Base-by-base conservation (phyloP, 2,329 filamentous ascomycete species). In the Aspergillus latus region DNA sequence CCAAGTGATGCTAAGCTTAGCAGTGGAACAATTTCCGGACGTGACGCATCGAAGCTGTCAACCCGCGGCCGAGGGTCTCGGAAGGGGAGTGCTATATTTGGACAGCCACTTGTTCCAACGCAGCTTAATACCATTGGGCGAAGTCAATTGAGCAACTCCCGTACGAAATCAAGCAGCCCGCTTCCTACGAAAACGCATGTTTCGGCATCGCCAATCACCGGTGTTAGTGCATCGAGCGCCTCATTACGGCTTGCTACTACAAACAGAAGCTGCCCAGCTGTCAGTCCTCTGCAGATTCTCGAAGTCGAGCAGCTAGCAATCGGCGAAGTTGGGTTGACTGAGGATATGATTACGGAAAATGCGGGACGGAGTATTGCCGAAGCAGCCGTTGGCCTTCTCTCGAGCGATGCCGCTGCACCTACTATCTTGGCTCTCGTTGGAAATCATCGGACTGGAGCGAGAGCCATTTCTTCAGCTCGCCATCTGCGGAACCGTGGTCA, bases 321-420 rank as follows among this genome's bases (percentile, higher is more conserved):
- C 58, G 88, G 90, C 42, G 92, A 97, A 63, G 84, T 95, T 56
- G 92, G 92, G 4, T 80, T 97, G 46, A 89, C 88, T 0, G 91
- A 96, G 69, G 90, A 94, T 52, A 87, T 97, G 72, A 90, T 97
- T 78, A 87, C 90, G 0, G 94, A 97, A 68, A 97, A 93, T 68
- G 89, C 92, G 1, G 93, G 90, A 15, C 85, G 93, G 28, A 90
- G 91, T 43, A 90, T 97, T 59, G 92, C 92, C 4, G 88, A 96
- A 74, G 74, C 73, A 21, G 88, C 92, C 29, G 87, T 90, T 0
- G 80, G 95, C 52, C 82, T 80, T 49, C 84, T 90, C 9, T 77
- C 95, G 45, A 80, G 80, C 49, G 74, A 78, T 48, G 75, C 79
- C 37, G 74, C 78, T 13, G 75, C 80, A 30, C 81, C 83, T 0